Conservation (phyloP, 177 flowering plant species). For the Vitis hybrid region DNA sequence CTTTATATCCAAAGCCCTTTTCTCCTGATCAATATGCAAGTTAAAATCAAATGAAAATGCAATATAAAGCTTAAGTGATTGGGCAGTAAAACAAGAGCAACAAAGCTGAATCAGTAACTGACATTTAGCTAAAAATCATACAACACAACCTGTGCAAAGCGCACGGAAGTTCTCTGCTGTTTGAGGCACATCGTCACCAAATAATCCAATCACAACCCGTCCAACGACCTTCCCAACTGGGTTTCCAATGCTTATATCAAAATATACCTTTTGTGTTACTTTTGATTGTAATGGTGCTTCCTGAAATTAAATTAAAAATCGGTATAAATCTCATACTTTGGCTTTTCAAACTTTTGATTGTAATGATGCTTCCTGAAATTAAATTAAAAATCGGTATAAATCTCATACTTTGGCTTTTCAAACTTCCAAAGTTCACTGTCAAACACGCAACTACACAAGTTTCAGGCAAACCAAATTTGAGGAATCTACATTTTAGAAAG, state of each 20-base stretch:
- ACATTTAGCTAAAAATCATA: neutral
- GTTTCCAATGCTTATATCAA: conserved; percentile 90
- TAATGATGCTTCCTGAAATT: no score
- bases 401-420: neutral
- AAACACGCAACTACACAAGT: neutral
- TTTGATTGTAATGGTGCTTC: conserved; percentile 61
- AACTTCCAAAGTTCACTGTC: neutral
- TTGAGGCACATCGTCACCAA: conserved; percentile 94
- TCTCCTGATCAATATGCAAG: conserved; percentile 56
- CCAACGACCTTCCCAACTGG: conserved; percentile 80
- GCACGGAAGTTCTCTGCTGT: conserved; percentile 96
- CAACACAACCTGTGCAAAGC: conserved; percentile 73
- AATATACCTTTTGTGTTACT: conserved; percentile 80
- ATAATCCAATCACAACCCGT: conserved; percentile 90
- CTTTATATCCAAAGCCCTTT: conserved; percentile 94
- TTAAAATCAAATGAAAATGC: conserved; percentile 2
- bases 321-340: neutral
- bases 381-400: neutral
- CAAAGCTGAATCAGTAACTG: neutral
- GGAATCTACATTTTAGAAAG: neutral
- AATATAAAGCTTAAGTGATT: neutral
- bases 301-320: conserved; percentile 28
- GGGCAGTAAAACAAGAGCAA: neutral
- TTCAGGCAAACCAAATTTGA: neutral
- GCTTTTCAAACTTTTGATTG: neutral